Conservation (phyloP, 139 green algal species). For the Chlamydomonas sp. region DNA sequence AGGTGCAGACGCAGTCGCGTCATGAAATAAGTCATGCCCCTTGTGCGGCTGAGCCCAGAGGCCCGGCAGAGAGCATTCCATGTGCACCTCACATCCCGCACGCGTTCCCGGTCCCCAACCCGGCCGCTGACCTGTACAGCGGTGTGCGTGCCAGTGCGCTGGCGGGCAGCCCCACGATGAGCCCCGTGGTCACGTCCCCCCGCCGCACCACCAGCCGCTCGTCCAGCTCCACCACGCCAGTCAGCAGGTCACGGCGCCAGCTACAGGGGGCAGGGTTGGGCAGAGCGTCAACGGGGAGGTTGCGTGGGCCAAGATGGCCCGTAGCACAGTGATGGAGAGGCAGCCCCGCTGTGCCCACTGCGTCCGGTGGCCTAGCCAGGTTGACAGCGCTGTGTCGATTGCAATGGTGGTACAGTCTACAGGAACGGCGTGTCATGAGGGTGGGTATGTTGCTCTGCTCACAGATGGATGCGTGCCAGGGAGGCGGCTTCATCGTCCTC, state of each 20-base stretch:
- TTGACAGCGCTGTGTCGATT: too few relatives aligned
- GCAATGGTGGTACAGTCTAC: too few relatives aligned
- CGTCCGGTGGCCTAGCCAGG: too few relatives aligned
- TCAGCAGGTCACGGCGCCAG: constrained; percentile 4
- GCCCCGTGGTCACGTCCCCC: background rate
- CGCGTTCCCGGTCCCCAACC: too few relatives aligned
- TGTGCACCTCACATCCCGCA: too few relatives aligned
- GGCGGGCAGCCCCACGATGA: constrained; percentile 9
- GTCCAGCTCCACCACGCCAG: background rate
- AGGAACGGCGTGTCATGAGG: too few relatives aligned
- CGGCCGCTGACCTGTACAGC: background rate
- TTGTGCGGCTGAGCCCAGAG: too few relatives aligned
- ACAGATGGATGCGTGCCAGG: constrained; percentile 8
- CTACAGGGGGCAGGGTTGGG: background rate
- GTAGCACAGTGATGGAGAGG: background rate
- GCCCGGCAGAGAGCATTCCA: too few relatives aligned
- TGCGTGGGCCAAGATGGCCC: background rate
- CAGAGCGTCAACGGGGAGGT: background rate
- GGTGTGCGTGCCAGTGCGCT: background rate
- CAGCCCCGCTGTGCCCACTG: too few relatives aligned
- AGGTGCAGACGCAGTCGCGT: too few relatives aligned
- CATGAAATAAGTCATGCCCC: too few relatives aligned
- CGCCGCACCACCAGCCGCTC: background rate
- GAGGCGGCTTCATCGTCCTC: background rate
- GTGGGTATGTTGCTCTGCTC: background rate